phyloP scores from a whole-genome alignment of 2,329 filamentous ascomycete genomes.

The Capronia epimyces region DNA sequence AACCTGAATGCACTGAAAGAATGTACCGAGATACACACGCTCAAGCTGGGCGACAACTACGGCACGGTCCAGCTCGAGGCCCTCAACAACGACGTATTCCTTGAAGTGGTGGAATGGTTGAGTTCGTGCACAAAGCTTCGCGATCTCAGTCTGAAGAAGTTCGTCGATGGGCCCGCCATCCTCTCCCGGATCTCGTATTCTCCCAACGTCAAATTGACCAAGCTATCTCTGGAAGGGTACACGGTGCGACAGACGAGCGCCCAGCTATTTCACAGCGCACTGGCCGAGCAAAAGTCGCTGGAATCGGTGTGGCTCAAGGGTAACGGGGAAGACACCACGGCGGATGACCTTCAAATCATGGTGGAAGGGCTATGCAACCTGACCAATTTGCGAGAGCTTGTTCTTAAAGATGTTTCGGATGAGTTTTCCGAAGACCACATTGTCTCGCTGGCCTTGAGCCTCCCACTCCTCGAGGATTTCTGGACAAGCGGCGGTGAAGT shows the following conservation, averaged over 20 bases:
- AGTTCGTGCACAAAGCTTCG: conserved; percentile 48
- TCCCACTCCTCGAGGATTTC: conserved; percentile 34
- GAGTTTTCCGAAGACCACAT: conserved; percentile 33
- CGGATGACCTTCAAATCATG: conserved; percentile 31
- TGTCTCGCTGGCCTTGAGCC: conserved; percentile 29
- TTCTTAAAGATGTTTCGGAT: conserved; percentile 35
- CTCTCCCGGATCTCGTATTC: conserved; percentile 31
- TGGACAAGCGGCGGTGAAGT: conserved; percentile 34
- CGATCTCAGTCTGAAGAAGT: conserved; percentile 47
- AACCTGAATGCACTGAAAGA: conserved; percentile 46
- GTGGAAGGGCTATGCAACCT: conserved; percentile 32
- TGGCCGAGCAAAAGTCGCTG: conserved; percentile 31
- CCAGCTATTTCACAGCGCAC: conserved; percentile 31
- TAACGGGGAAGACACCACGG: conserved; percentile 28
- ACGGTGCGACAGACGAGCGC: conserved; percentile 25
- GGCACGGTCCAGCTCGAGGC: conserved; percentile 45
- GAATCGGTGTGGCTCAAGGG: conserved; percentile 33
- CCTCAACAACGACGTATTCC: conserved; percentile 49
- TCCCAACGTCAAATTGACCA: conserved; percentile 30
- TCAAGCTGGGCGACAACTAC: conserved; percentile 46
- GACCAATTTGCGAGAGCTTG: conserved; percentile 31
- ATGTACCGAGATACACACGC: conserved; percentile 46
- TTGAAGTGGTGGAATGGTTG: conserved; percentile 52
- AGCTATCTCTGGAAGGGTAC: conserved; percentile 32
- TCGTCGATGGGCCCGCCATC: conserved; percentile 47